A percentile compares a stretch with the other conserved stretches of the same genome.
Evolutionary conservation across 2,329 filamentous ascomycete genomes (phyloP).

Genomic region (Simplicillium sp.): DNA sequence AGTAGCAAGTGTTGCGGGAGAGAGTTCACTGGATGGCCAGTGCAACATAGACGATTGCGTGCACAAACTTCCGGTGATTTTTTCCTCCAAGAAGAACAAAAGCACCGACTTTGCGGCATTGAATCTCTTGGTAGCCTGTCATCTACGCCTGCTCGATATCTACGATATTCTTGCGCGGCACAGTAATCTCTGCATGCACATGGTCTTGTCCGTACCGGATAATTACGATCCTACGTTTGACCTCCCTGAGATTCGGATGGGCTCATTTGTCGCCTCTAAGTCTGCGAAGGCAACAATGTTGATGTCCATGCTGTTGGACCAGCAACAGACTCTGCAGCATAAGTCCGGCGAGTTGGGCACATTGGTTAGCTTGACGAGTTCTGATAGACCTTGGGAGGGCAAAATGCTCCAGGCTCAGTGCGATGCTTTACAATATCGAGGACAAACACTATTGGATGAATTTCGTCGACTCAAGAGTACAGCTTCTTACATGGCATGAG

Average conservation of each 20-base stretch:
- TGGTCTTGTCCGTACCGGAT: conserved; percentile 15
- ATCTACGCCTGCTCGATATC: conserved; percentile 25
- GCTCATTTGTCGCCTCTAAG: conserved; percentile 24
- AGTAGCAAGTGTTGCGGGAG: background rate
- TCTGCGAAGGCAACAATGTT: conserved; percentile 22
- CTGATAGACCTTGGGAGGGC: too few species aligned
- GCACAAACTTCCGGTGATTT: too few species aligned
- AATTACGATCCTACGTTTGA: conserved; percentile 20
- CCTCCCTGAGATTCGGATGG: conserved; percentile 29
- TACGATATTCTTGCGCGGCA: conserved; percentile 22
- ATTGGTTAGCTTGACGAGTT: too few species aligned
- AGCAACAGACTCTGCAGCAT: conserved; percentile 15
- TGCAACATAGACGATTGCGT: background rate
- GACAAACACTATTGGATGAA: too few species aligned
- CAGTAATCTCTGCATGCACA: conserved; percentile 19
- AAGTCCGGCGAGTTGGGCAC: conserved; percentile 6
- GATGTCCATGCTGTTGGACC: conserved; percentile 19
- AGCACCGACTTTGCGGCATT: conserved; percentile 24
- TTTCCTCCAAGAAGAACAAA: too few species aligned
- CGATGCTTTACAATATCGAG: too few species aligned
- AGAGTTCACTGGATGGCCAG: background rate
- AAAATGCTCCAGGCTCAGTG: too few species aligned
- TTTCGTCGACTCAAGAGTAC: too few species aligned
- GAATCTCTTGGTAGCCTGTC: conserved; percentile 25
- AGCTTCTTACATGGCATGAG: too few species aligned